A percentile compares a stretch with the other conserved stretches of the same genome.
phyloP scores from a whole-genome alignment of 2,329 filamentous ascomycete species.

The Zymoseptoria crescenta region DNA sequence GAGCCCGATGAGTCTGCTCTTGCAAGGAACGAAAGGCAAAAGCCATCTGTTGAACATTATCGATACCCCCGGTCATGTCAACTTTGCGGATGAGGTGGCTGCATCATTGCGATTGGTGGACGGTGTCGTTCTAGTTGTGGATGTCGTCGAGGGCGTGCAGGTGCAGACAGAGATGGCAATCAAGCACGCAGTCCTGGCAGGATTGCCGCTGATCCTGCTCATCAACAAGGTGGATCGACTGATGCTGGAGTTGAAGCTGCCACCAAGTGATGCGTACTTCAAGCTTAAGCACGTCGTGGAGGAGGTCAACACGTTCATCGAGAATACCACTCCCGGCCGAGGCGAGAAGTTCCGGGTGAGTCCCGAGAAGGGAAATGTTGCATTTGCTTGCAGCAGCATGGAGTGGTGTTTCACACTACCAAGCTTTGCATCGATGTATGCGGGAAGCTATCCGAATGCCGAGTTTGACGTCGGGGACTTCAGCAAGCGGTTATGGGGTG shows the following conservation, averaged over 20 bases:
- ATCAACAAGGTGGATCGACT: constrained; percentile 97
- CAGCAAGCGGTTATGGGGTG: constrained; percentile 80
- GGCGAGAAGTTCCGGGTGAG: constrained; percentile 76
- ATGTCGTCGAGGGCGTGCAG: constrained; percentile 98
- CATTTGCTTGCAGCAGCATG: constrained; percentile 88
- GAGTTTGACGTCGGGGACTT: constrained; percentile 71
- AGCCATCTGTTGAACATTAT: constrained; percentile 92
- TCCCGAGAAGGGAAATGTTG: constrained; percentile 96
- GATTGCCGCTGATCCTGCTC: constrained; percentile 78
- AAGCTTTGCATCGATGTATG: constrained; percentile 95
- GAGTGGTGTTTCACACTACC: constrained; percentile 93
- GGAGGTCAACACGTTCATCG: constrained; percentile 93
- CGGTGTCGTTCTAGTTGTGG: constrained; percentile 85
- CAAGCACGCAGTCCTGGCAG: constrained; percentile 85
- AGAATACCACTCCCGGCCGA: constrained; percentile 72
- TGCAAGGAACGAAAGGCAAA: constrained; percentile 83
- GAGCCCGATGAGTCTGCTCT: constrained; percentile 85
- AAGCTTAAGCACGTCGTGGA: constrained; percentile 98
- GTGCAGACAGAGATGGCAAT: constrained; percentile 96
- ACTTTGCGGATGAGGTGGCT: constrained; percentile 96
- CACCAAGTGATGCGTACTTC: constrained; percentile 93
- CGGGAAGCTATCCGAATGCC: constrained; percentile 60
- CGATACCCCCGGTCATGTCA: constrained; percentile 95
- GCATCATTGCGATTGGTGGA: constrained; percentile 80
- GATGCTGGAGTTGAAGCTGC: constrained; percentile 87